Conservation (phyloP, 1,139 yeast species). For the Blastobotrys illinoisensis region DNA sequence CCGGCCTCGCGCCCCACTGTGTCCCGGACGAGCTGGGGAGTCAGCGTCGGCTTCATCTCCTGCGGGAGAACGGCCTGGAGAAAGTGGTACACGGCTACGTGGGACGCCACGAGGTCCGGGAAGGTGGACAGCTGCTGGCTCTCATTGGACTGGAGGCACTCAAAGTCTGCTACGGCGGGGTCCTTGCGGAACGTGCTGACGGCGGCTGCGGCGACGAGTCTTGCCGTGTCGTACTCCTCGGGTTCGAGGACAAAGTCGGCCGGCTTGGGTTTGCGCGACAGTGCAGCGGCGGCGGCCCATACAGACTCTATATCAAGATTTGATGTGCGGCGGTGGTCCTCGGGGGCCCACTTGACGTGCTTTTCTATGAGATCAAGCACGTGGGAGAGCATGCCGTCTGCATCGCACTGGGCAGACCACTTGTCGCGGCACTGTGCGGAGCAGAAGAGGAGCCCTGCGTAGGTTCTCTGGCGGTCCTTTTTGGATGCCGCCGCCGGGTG, state of each 20-base stretch:
- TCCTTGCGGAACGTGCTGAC: slow-evolving; percentile 17
- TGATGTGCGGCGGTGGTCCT: slow-evolving; percentile 3
- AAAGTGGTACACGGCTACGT: slow-evolving; percentile 48
- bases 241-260: slow-evolving; percentile 30
- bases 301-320: not conserved
- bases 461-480: slow-evolving; percentile 22
- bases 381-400: slow-evolving; percentile 29
- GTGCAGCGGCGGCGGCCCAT: not conserved
- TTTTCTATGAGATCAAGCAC: slow-evolving; percentile 31
- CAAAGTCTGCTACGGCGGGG: slow-evolving; percentile 30
- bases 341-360: slow-evolving; percentile 1
- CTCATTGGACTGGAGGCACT: slow-evolving; percentile 52
- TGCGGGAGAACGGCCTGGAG: slow-evolving; percentile 41
- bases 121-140: slow-evolving; percentile 42
- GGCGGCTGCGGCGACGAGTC: slow-evolving; percentile 33
- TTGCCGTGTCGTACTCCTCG: slow-evolving; percentile 38
- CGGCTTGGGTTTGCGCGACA: slow-evolving; percentile 14
- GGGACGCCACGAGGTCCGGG: slow-evolving; percentile 49
- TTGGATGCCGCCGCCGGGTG: slow-evolving; percentile 10
- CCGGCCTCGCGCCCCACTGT: slow-evolving; percentile 60
- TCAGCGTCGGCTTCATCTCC: slow-evolving; percentile 37
- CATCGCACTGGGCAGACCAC: slow-evolving; percentile 34
- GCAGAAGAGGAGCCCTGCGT: slow-evolving; percentile 54
- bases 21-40: slow-evolving; percentile 40
- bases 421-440: slow-evolving; percentile 39